Base-by-base conservation (phyloP, 2,329 filamentous ascomycete species). In the Fusarium nelsonii region DNA sequence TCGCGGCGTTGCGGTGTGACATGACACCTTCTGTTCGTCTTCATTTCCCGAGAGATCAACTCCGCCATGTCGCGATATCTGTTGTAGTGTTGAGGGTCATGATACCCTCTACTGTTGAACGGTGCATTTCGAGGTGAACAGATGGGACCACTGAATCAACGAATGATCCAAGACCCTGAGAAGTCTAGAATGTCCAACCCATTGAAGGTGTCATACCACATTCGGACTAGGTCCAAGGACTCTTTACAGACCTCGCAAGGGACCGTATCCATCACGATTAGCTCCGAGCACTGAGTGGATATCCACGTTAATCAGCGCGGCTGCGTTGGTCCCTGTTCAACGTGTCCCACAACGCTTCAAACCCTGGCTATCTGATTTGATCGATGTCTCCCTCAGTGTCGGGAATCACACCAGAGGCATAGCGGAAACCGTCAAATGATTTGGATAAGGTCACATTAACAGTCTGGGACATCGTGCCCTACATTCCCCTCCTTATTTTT, bases 211-310 rank as follows among this genome's bases (percentile, higher is more conserved):
- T 65, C 39, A 68, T 66, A 54, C 65, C 51, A 37, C 32, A 66
- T 60, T 69, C 28, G 65, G 44, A 69, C 65, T 68, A 69, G 65
- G 41, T 40, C 50, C 11, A 18, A 28, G 33, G n/a, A 20, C 46
- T 51, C 45, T 32, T 18, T 41, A 33, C 28, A 50, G 51, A 37
- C 50, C 50, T 55, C 36, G 37, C 50, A 68, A 39, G 65, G 56
- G 65, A 33, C 65, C 23, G 43, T 33, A 37, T 46, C 53, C 40
- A 65, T 66, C 54, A 53, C 65, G 60, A 69, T 69, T 65, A 69
- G 65, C 65, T 55, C 62, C 58, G 45, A 37, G 46, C 34, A 26
- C 20, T n/a, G 53, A 41, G 67, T 69, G 66, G 57, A 50, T 52
- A 63, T 54, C 37, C 40, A 56, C 49, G 49, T 59, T 66, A 56